Evolutionary conservation across 768 basidiomycete genomes (phyloP).

Genomic region (Boletus rufocinnamomeus): DNA sequence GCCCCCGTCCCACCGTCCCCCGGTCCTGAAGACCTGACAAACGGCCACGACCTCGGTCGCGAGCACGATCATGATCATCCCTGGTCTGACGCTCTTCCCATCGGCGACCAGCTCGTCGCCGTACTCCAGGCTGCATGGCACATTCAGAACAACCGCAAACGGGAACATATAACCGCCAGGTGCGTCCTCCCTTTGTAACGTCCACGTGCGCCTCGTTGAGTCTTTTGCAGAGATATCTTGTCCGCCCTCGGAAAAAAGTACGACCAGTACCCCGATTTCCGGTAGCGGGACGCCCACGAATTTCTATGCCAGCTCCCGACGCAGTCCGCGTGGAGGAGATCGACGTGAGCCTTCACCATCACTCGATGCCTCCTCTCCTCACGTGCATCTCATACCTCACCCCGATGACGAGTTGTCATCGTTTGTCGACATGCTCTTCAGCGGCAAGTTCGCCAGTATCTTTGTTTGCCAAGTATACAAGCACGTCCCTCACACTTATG

Average conservation of each 20-base stretch:
- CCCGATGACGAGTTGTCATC: slow-evolving; percentile 58
- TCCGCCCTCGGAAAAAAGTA: slow-evolving; percentile 77
- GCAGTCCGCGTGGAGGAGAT: slow-evolving; percentile 96
- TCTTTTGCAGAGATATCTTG: slow-evolving; percentile 54
- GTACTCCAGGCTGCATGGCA: slow-evolving; percentile 66
- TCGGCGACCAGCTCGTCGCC: slow-evolving; percentile 66
- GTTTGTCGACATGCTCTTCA: slow-evolving; percentile 89
- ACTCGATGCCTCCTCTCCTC: no score
- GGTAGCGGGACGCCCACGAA: slow-evolving; percentile 96
- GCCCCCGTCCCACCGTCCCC: slow-evolving; percentile 44
- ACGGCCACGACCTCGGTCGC: slow-evolving; percentile 58
- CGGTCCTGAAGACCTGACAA: slow-evolving; percentile 57
- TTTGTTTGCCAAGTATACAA: slow-evolving; percentile 95
- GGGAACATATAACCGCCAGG: slow-evolving; percentile 66
- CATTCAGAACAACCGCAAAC: slow-evolving; percentile 51
- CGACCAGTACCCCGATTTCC: slow-evolving; percentile 92
- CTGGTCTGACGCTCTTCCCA: slow-evolving; percentile 63
- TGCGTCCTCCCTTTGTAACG: slow-evolving; percentile 38
- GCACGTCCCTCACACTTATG: slow-evolving; percentile 73
- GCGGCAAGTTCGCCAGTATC: slow-evolving; percentile 85
- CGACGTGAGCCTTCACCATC: slow-evolving; percentile 55
- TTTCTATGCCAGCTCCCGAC: slow-evolving; percentile 83
- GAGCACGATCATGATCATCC: slow-evolving; percentile 40
- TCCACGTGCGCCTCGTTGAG: neutral
- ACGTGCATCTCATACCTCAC: slow-evolving; percentile 3